phyloP scores from a whole-genome alignment of 306 rosid genomes.

The Rosa multiflora region DNA sequence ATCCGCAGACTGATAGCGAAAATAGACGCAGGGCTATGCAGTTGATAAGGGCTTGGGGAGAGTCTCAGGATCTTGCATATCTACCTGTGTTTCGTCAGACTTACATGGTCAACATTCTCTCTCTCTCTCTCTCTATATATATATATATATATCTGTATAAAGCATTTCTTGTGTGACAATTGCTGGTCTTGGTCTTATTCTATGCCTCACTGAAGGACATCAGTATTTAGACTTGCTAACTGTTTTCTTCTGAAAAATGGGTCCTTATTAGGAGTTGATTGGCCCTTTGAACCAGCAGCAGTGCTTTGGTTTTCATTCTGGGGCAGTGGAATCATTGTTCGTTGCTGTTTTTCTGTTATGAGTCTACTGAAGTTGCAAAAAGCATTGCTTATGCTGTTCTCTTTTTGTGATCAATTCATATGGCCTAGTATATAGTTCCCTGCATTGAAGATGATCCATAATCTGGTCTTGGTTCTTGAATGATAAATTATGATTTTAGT shows the following conservation, averaged over 20 bases:
- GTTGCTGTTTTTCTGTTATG: background rate
- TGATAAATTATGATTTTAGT: background rate
- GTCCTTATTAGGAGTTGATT: too few species aligned
- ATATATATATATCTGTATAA: too few species aligned
- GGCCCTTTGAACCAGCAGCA: too few species aligned
- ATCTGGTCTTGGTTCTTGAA: background rate
- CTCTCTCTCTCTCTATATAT: too few species aligned
- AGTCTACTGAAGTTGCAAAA: background rate
- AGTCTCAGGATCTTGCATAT: slow-evolving; percentile 74
- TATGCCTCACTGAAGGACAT: background rate
- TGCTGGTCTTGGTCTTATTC: background rate
- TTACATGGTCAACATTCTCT: slow-evolving; percentile 43
- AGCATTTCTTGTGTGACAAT: background rate
- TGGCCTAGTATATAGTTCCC: background rate
- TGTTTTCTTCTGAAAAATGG: background rate
- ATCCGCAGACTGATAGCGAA: slow-evolving; percentile 30
- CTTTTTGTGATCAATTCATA: background rate
- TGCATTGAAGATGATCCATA: background rate
- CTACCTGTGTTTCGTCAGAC: slow-evolving; percentile 79
- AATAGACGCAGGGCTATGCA: slow-evolving; percentile 52
- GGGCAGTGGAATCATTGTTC: background rate
- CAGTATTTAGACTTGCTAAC: background rate
- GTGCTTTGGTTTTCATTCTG: background rate
- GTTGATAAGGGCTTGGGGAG: slow-evolving; percentile 80
- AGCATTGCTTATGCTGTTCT: background rate